Conservation (phyloP, 805 yeast genomes). For the Pichia ethanolica region DNA sequence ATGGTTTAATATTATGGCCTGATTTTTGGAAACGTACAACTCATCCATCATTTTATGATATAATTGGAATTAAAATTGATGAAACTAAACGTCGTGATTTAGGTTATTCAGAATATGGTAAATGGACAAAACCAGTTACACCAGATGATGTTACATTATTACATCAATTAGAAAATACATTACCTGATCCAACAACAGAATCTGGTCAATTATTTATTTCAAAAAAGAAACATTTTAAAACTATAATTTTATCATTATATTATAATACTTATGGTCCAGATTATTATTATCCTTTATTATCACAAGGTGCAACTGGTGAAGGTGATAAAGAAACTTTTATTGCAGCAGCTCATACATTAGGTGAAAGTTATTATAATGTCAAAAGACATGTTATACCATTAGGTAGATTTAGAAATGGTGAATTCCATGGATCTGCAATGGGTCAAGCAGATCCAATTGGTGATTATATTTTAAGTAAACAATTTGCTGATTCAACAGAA, state of each 20-base stretch:
- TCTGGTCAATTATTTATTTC: conserved; percentile 58
- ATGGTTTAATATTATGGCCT: conserved; percentile 61
- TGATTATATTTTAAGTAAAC: conserved; percentile 37
- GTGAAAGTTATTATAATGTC: conserved; percentile 53
- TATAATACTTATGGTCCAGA: conserved; percentile 56
- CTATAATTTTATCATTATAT: conserved; percentile 47
- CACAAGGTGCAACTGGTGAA: conserved; percentile 43
- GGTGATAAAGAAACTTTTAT: conserved; percentile 58
- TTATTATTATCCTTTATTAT: conserved; percentile 45
- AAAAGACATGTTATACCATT: conserved; percentile 48
- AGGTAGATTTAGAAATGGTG: conserved; percentile 38
- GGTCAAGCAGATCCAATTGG: conserved; percentile 65
- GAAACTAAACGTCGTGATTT: conserved; percentile 7
- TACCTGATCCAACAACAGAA: conserved; percentile 59
- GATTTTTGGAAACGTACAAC: conserved; percentile 65
- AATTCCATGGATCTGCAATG: conserved; percentile 67
- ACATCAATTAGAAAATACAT: conserved; percentile 54
- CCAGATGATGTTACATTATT: conserved; percentile 34
- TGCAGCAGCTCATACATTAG: conserved; percentile 48
- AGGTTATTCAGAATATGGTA: conserved; percentile 6
- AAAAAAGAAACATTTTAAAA: conserved; percentile 45
- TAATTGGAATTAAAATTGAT: conserved; percentile 34
- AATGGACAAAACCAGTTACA: conserved; percentile 41
- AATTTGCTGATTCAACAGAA: conserved; percentile 16
- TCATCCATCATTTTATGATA: conserved; percentile 48